Evolutionary conservation across 2,329 filamentous ascomycete species (phyloP), one percentile per base, ranked within the genome.

Genomic region (Claviceps lovelessii): DNA sequence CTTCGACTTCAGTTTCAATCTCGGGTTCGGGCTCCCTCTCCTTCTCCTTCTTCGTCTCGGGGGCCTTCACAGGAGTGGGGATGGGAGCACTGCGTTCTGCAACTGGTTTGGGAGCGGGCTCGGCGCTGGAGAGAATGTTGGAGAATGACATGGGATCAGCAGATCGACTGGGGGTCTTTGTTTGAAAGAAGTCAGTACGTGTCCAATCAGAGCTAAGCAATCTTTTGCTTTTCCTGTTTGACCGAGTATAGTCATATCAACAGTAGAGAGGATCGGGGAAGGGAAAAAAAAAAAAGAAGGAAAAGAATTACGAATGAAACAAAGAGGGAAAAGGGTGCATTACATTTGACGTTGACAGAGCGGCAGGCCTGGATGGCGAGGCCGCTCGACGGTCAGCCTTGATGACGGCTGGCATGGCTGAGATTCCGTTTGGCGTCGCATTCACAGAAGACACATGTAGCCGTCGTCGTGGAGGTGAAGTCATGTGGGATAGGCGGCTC

Each of bases 71-170:
- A 23, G 71, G 64, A 19, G 71, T 64, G 1, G 72, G 64, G 23
- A 71, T 64, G 2, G 72, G 72, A 37, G 76, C 73, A 47, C 72
- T 73, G 13, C 71, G 66, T 51, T 57, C 52, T n/a, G 42, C 45
- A 60, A 73, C 77, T 8, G 78, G 75, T 57, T 76, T 76, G 2
- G 76, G 73, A 44, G 80, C 76, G 53, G 86, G 83, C 55, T 89
- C 84, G 54, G 86, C 78, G 61, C 81, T 90, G 4, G 89, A 91
- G 47, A 97, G 83, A 57, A 97, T 94, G 67, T 90, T 96, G 60
- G 89, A 93, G 65, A 97, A 93, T 5, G 90, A 93, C 90, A 96
- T 96, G 53, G 90, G 86, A 67, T 95, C 87, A 56, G 85, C 84
- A 45, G 84, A 77, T 67, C 90, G 83, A 61, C 81, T 83, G 1